Evolutionary conservation across 257 asterid genomes (phyloP), one percentile per base, ranked within the genome.

Genomic region (Coffea eugenioides): DNA sequence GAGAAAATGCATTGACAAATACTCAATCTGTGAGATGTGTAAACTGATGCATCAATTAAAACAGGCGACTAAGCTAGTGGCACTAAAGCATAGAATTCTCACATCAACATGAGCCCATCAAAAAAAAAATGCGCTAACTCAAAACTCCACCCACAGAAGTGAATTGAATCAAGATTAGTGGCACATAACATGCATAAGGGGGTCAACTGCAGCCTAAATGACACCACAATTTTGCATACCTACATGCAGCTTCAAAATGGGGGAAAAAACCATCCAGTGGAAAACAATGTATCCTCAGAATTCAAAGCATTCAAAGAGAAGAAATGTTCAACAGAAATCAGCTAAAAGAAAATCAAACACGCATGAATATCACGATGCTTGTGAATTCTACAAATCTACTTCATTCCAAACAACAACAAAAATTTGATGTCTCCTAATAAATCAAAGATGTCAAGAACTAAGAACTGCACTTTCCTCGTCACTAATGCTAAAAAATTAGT

Each of bases 111-210:
- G 43, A 13, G 41, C 21, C 73, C 14, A n/a, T 41, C 43, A 39
- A 4, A 39, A 31, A 7, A 39, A 12, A 61, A 10, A 9, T 23
- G 73, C 3, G 62, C 8, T 36, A 49, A n/a, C 27, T n/a, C 46
- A 61, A 34, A 25, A 41, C 25, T 23, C 11, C 57, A 36, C 49
- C 48, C 16, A 34, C 15, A 10, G 20, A 34, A 51, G 13, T 51
- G 52, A 80, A 75, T 27, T 56, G 13, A 43, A 66, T 74, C 69
- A 34, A 75, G 57, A 57, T 20, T 73, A 56, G 43, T 25, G 62
- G n/a, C 34, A 56, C 25, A 39, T 18, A 43, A 43, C 3, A 80
- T 46, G 76, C 64, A 59, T 23, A 27, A 65, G 46, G 46, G 23
- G 14, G 2, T 59, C 31, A 59, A 20, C 49, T 77, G 66, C 61